Percentiles rank a stretch among this genome's conserved stretches.
Evolutionary conservation across 1,284 basidiomycete species (phyloP).

Genomic region (Xerocomus cyaneibrunnescens): DNA sequence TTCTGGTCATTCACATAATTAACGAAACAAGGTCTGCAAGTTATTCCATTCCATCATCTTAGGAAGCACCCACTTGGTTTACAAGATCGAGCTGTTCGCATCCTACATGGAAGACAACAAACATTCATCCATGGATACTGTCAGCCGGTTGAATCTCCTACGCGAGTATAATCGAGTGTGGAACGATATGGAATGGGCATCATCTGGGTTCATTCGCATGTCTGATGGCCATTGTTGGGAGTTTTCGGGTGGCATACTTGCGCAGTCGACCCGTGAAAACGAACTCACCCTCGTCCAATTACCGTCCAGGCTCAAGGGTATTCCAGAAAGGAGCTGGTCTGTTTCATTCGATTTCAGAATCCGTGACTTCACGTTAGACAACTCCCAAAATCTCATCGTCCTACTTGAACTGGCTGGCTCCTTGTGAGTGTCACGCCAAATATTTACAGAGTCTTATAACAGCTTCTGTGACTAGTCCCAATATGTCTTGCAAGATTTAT

Average conservation of each 20-base stretch:
- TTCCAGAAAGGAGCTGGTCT: slow-evolving; percentile 49
- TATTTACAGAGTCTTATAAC: slow-evolving; percentile 4
- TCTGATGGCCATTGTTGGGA: slow-evolving; percentile 48
- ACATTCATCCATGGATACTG: slow-evolving; percentile 25
- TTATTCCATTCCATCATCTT: slow-evolving; percentile 43
- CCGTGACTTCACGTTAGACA: slow-evolving; percentile 64
- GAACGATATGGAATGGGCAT: slow-evolving; percentile 43
- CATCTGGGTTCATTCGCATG: slow-evolving; percentile 40
- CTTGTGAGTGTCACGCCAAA: slow-evolving; percentile 17
- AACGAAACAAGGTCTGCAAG: slow-evolving; percentile 44
- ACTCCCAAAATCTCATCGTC: slow-evolving; percentile 56
- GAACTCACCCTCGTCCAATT: slow-evolving; percentile 44
- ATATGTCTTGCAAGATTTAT: slow-evolving; percentile 25
- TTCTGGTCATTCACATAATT: not conserved
- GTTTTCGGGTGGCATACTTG: slow-evolving; percentile 57
- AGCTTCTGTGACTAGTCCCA: slow-evolving; percentile 14
- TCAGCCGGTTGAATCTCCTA: slow-evolving; percentile 42
- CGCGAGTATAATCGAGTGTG: slow-evolving; percentile 45
- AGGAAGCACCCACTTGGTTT: slow-evolving; percentile 41
- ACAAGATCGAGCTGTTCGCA: slow-evolving; percentile 52
- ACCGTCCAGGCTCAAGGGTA: slow-evolving; percentile 48
- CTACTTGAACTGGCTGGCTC: slow-evolving; percentile 40
- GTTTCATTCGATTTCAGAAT: slow-evolving; percentile 41
- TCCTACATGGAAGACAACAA: slow-evolving; percentile 47
- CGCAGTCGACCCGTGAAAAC: slow-evolving; percentile 36